Evolutionary conservation across 371 early-diverging fungal species (phyloP).

Genomic region (Vairimorpha apis): DNA sequence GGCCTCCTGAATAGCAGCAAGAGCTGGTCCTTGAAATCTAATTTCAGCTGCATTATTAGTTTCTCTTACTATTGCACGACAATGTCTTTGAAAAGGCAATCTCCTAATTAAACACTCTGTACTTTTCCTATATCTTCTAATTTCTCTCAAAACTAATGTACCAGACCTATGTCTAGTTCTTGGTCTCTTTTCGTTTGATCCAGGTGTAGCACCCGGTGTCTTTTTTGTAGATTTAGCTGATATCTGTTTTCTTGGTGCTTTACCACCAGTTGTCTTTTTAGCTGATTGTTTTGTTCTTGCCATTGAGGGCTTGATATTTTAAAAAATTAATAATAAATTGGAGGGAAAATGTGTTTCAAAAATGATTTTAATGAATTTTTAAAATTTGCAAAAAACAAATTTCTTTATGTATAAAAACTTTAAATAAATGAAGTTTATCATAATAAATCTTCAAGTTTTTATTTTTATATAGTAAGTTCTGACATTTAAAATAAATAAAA

Average conservation of each 20-base stretch:
- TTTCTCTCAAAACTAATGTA: slow-evolving; percentile 81
- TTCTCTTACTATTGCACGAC: slow-evolving; percentile 71
- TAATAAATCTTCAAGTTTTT: too few species aligned
- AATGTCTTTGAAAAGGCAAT: slow-evolving; percentile 89
- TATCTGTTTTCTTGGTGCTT: slow-evolving; percentile 88
- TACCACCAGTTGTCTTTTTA: slow-evolving; percentile 95
- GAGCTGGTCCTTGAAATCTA: slow-evolving; percentile 90
- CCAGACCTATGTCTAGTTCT: slow-evolving; percentile 75
- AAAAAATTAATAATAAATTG: slow-evolving; percentile 55
- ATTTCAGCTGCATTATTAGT: slow-evolving; percentile 72
- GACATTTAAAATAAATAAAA: too few species aligned
- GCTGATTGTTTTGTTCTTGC: slow-evolving; percentile 95
- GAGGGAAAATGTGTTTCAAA: slow-evolving; percentile 50
- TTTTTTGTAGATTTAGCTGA: slow-evolving; percentile 91
- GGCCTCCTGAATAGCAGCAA: slow-evolving; percentile 94
- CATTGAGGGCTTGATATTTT: slow-evolving; percentile 65
- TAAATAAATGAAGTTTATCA: too few species aligned
- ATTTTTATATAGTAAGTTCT: too few species aligned
- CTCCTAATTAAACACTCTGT: slow-evolving; percentile 92
- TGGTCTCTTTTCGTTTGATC: slow-evolving; percentile 45
- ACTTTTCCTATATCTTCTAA: slow-evolving; percentile 90
- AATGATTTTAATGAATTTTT: not conserved
- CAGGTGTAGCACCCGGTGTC: slow-evolving; percentile 67
- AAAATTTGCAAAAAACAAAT: too few species aligned
- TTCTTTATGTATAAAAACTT: too few species aligned